phyloP scores from a whole-genome alignment of 345 rosid species.

The Stellera chamaejasme region DNA sequence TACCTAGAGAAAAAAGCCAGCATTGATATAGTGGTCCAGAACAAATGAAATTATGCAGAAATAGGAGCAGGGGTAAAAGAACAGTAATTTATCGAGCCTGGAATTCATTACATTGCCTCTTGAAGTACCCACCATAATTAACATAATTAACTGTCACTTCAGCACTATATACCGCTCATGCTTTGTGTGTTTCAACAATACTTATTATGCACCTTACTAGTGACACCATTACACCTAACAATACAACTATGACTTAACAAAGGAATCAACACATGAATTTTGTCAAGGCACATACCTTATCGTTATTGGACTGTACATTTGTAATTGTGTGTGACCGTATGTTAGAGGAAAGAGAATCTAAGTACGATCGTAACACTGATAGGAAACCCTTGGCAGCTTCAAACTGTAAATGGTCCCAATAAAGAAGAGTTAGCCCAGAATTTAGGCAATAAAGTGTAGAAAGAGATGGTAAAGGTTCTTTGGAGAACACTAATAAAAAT shows the following conservation, averaged over 20 bases:
- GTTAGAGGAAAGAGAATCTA: conserved; percentile 85
- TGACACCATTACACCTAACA: no score
- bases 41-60: background rate
- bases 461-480: background rate
- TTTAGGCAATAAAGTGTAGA: background rate
- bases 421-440: background rate
- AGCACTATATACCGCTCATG: no score
- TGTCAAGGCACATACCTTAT: conserved; percentile 50
- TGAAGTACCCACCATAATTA: no score
- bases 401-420: conserved; percentile 28
- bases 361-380: conserved; percentile 53
- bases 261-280: no score
- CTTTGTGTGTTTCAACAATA: no score
- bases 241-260: no score
- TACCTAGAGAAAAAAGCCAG: conserved; percentile 38
- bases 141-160: background rate
- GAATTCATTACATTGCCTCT: background rate
- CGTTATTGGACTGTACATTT: conserved; percentile 93
- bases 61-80: background rate
- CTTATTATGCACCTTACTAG: no score
- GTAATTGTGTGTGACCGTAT: conserved; percentile 93
- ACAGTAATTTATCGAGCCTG: background rate
- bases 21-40: no score
- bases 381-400: conserved; percentile 90
- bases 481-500: background rate